Evolutionary conservation across 176 grass and related monocot genomes (phyloP).

Genomic region (Zizania latifolia): DNA sequence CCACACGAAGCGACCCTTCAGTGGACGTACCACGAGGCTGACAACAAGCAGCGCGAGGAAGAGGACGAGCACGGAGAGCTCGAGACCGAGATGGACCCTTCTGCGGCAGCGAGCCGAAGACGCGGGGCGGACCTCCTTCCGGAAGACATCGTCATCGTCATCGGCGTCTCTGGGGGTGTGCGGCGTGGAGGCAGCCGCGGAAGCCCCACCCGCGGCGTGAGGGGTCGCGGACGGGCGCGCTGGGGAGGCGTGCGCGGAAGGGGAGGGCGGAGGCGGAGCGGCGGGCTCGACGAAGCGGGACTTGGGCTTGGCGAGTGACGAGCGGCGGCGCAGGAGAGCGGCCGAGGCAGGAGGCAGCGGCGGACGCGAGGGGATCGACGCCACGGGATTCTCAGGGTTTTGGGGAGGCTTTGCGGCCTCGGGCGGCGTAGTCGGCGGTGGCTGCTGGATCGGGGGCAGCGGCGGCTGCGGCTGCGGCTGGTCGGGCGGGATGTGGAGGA

Average conservation of each 20-base stretch:
- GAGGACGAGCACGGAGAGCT: slow-evolving; percentile 55
- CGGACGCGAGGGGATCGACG: slow-evolving; percentile 20
- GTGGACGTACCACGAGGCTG: slow-evolving; percentile 46
- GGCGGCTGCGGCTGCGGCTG: neutral
- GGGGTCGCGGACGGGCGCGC: slow-evolving; percentile 27
- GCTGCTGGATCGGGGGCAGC: neutral
- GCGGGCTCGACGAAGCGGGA: slow-evolving; percentile 61
- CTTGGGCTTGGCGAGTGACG: slow-evolving; percentile 59
- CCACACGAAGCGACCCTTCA: slow-evolving; percentile 45
- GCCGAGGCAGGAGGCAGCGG: neutral
- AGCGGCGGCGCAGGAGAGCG: slow-evolving; percentile 55
- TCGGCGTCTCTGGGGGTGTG: slow-evolving; percentile 51
- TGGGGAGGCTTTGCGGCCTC: neutral
- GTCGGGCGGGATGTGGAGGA: slow-evolving; percentile 39
- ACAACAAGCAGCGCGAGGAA: slow-evolving; percentile 59
- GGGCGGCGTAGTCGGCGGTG: neutral
- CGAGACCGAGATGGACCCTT: slow-evolving; percentile 25
- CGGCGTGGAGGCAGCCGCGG: slow-evolving; percentile 37
- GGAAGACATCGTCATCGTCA: slow-evolving; percentile 71
- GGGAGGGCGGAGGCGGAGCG: neutral
- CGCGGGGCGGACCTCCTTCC: slow-evolving; percentile 11
- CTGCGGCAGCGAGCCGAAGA: slow-evolving; percentile 30
- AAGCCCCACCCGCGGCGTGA: slow-evolving; percentile 4
- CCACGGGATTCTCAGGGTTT: slow-evolving; percentile 14
- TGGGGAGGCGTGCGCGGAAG: neutral